A percentile compares a stretch with the other conserved stretches of the same genome.
Conservation (phyloP, 495 filamentous ascomycete species). For the Podospora bellae-mahoneyi region DNA sequence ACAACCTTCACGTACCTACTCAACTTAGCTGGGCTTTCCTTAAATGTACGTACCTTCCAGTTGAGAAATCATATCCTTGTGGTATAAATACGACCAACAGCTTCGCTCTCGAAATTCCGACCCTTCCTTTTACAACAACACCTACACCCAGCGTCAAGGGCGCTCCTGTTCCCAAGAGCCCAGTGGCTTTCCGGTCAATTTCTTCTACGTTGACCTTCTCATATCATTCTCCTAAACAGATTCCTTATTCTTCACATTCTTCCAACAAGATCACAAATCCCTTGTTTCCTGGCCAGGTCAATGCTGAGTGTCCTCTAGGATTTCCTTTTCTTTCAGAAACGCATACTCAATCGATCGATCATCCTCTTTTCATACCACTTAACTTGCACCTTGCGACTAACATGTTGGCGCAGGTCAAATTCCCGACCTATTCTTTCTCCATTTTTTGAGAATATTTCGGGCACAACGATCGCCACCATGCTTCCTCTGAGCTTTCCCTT, state of each 20-base stretch:
- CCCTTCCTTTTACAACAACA: not conserved
- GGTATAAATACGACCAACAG: not conserved
- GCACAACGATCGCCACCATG: not conserved
- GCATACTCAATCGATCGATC: not conserved
- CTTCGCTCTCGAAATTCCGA: not conserved
- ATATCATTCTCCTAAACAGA: not conserved
- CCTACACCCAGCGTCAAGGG: not conserved
- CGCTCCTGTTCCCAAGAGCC: not conserved
- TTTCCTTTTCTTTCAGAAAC: not conserved
- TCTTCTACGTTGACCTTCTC: not conserved
- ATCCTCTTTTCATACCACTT: not conserved
- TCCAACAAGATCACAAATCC: not conserved
- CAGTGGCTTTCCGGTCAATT: not conserved
- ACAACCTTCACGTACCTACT: too few species aligned
- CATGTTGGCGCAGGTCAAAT: not conserved
- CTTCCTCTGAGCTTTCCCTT: not conserved
- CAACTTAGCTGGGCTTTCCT: too few species aligned
- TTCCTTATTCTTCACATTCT: not conserved
- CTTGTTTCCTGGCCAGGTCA: not conserved
- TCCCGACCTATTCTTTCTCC: not conserved
- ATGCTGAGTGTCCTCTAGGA: not conserved
- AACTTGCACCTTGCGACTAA: constrained; percentile 1
- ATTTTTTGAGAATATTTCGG: not conserved
- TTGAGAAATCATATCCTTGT: not conserved
- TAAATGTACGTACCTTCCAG: not conserved